A percentile compares a stretch with the other conserved stretches of the same genome.
Evolutionary conservation across 176 grass and related monocot species (phyloP).

Genomic region (Panicum miliaceum): DNA sequence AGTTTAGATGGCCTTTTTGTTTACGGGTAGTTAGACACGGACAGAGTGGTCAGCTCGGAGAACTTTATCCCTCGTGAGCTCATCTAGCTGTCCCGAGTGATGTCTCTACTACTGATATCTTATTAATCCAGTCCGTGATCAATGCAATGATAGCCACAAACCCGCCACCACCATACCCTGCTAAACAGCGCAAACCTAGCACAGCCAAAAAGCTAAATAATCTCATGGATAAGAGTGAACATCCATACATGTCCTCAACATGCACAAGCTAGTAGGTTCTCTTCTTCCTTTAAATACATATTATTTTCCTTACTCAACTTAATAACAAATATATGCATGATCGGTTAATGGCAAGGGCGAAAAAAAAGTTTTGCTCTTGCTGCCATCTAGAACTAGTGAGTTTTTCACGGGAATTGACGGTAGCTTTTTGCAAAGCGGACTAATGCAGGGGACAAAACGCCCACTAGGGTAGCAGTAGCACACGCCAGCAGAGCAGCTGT

Average conservation of each 20-base stretch:
- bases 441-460: too few relatives aligned
- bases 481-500: too few relatives aligned
- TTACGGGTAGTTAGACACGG: conserved; percentile 9
- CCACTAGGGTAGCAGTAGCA: too few relatives aligned
- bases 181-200: background rate
- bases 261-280: background rate
- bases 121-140: conserved; percentile 4
- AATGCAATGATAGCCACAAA: conserved; percentile 35
- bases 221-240: background rate
- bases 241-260: background rate
- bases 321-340: too few relatives aligned
- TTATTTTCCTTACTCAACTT: too few relatives aligned
- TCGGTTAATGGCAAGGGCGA: too few relatives aligned
- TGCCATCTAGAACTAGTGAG: too few relatives aligned
- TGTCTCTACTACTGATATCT: background rate
- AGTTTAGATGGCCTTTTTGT: conserved; percentile 31
- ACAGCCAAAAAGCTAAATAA: background rate
- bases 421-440: too few relatives aligned
- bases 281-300: background rate
- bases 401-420: too few relatives aligned
- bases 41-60: conserved; percentile 26
- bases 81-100: conserved; percentile 31
- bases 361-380: too few relatives aligned
- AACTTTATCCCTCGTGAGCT: conserved; percentile 34
- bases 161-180: background rate